These are phyloP conservation scores for Amaranthus tricolor DNA, from an alignment of 179 eudicot genomes.

Conservation along the genomic window DNA sequence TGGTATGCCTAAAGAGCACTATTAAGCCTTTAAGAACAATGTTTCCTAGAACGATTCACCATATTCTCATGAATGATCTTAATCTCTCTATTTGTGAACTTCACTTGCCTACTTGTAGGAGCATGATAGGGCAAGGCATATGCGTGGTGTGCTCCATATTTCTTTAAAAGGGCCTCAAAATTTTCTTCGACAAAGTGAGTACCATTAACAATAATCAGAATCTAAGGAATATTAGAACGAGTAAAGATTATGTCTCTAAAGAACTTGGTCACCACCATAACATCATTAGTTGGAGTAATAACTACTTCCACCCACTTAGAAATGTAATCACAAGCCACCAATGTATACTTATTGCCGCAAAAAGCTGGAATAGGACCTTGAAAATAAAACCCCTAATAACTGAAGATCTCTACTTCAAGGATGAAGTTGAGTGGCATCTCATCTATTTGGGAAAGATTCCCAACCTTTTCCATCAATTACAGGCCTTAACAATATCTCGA, in stretches of 20 bases:
- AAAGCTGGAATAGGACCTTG: background rate
- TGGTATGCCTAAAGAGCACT: background rate
- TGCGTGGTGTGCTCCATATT: background rate
- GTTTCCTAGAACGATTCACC: background rate
- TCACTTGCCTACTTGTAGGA: background rate
- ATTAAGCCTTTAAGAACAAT: background rate
- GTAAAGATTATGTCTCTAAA: background rate
- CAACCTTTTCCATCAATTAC: background rate
- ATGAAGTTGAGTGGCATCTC: background rate
- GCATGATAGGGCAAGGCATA: background rate
- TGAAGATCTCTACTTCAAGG: background rate
- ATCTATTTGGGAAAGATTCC: background rate
- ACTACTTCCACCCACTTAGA: slow-evolving; percentile 4
- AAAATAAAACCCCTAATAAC: background rate
- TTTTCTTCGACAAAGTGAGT: background rate
- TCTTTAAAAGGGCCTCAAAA: background rate
- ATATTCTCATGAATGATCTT: background rate
- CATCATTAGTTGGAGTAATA: background rate
- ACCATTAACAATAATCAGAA: background rate
- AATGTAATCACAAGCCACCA: background rate
- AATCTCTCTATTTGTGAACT: background rate
- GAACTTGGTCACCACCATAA: background rate
- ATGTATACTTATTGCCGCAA: background rate
- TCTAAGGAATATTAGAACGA: background rate
- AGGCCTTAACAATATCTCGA: background rate